Evolutionary conservation across 2,329 filamentous ascomycete species (phyloP), one percentile per base, ranked within the genome.

Genomic region (Fusarium palustre): DNA sequence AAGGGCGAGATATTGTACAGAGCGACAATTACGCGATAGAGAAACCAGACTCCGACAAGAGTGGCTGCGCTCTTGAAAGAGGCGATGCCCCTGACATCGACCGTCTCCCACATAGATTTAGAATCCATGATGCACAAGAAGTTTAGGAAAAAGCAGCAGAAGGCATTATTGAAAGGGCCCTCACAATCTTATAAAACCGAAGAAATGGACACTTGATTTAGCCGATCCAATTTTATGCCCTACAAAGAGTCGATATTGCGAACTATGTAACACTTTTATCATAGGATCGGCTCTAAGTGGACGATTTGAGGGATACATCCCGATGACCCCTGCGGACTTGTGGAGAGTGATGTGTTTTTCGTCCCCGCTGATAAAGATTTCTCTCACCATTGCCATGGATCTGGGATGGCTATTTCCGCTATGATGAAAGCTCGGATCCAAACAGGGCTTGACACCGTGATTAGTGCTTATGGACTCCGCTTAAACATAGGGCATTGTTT

Each of bases 1-100:
- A 81, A 64, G 4, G 79, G 78, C 3, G 80, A 81, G 48, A 82
- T 66, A 54, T 81, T 81, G 69, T 81, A 81, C 2, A 77, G 18
- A 0, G 71, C 73, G 15, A 74, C 49, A 10, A 74, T 15, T 7
- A 79, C 7, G 11, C 75, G 70, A 60, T 79, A 81, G 1, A 47
- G 57, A 15, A 79, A 18, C 75, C 76, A 80, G 3, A 74, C 6
- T 11, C 65, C 66, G 8, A 74, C 7, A 2, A 79, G 42, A 28
- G 69, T 65, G 2, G 45, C n/a, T 22, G 59, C 18, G 7, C 42
- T 52, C 24, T 55, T 39, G 2, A 60, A n/a, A 3, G 30, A 53
- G 16, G 20, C 24, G 6, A 64, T 16, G 1, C 38, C 41, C 16
- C 36, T 68, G 11, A 68, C n/a, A 12, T 41, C 31, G 16, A 22